Evolutionary conservation across 352 stramenopile genomes (phyloP), one percentile per base, ranked within the genome.

Genomic region (Phytopythium kandeliae): DNA sequence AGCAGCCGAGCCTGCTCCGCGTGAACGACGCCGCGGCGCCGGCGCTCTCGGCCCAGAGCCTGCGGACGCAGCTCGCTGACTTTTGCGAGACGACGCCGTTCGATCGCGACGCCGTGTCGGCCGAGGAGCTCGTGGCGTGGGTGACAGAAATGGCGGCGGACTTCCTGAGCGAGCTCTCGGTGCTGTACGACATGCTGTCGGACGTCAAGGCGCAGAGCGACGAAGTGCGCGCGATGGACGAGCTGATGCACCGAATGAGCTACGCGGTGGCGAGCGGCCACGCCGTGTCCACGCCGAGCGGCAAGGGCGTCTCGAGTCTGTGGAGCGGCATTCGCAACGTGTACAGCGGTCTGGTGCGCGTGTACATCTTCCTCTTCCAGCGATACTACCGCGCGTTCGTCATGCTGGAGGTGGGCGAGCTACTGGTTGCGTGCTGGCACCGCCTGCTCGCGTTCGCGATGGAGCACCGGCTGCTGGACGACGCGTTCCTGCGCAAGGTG

Each of bases 111-210:
- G 53, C 44, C 15, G 67, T 80, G n/a, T 69, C 73, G 22, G 58
- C 64, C 9, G 55, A 65, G 7, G 76, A 87, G 46, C 69, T 67
- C 4, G 53, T 74, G 30, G 62, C 59, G 17, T 62, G 83, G 25
- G 67, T 68, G 2, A 67, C 75, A 12, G 74, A 86, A 42, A 86
- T 86, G 74, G 70, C 67, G 1, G 67, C 67, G 6, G 77, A 88
- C 45, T 81, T 88, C 21, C 82, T 66, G 55, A 83, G 74, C 52
- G 76, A 87, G 52, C 54, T 67, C 15, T 78, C 63, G 17, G 81
- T 78, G 54, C 64, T 88, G 54, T 81, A 83, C 60, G 67, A 86
- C 55, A 82, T 86, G 72, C 62, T 81, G 28, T 88, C 74, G 42
- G 77, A 86, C 22, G 67, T 85, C 44, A 77, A 79, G 56, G 60